Evolutionary conservation across 352 stramenopile genomes (phyloP), one percentile per base, ranked within the genome.

Genomic region (Phytopythium litorale): DNA sequence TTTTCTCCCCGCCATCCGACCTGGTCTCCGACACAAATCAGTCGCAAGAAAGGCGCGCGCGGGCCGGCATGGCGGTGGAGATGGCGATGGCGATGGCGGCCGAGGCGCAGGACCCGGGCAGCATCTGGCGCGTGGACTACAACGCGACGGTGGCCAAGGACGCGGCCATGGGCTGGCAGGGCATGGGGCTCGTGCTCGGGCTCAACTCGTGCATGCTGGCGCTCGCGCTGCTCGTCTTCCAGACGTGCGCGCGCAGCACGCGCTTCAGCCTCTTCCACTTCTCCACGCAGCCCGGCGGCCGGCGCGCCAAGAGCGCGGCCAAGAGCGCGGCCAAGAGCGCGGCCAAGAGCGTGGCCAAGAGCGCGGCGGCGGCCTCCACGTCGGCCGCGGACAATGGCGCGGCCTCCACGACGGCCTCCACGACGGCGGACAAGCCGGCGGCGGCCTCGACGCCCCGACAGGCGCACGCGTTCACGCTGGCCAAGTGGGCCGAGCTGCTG

Each of bases 71-170:
- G 52, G 7, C 12, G 12, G 19, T n/a, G 4, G 11, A 9, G 3
- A 23, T 4, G 35, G 35, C 30, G 51, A 37, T 32, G 30, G 32
- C 23, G 33, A 8, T 12, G 42, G 57, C 56, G 37, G 66, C 45
- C 38, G 59, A 42, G 9, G 60, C 51, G 23, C 33, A 57, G 45
- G 60, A 71, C 45, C 69, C 79, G 48, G 78, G 72, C 51, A 78
- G 71, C 63, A 92, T 90, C 63, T 90, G 83, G 83, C 70, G 79
- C 71, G 76, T 88, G 42, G 83, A 93, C 73, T 91, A 93, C 76
- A 91, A 91, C 67, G 81, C 78, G 40, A 90, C 80, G 16, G 78
- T 89, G 55, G 76, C 78, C 25, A 80, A 78, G 56, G 82, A 93
- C 58, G 80, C 78, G 23, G 81, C 81, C 64, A 84, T 89, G 70